Base-by-base conservation (phyloP, 1,284 basidiomycete species). In the Pseudomicrostroma phylloplanum region DNA sequence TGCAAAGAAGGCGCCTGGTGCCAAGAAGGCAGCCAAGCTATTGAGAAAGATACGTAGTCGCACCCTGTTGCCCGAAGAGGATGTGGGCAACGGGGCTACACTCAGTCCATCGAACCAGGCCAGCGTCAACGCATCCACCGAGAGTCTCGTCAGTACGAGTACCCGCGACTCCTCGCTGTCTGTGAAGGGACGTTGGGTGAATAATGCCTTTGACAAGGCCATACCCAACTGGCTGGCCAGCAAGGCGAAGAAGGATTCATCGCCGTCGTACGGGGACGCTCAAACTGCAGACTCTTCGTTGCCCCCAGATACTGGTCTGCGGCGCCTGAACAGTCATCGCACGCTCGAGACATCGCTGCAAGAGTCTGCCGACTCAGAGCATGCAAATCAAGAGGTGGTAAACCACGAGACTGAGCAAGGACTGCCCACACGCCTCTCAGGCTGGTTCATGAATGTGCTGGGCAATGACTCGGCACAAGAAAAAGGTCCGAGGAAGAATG, bases 381-480 rank as follows among this genome's bases (percentile, higher is more conserved):
- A 12, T 3, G 43, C 2, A 13, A 19, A 25, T 7, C 46, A 12
- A n/a, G 39, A 57, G 12, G 58, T 23, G 12, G 21, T 53, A 13
- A 15, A 17, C 1, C 11, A 15, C 9, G 41, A 56, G n/a, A 43
- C 26, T n/a, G 48, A 41, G 42, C 46, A 41, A 48, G 36, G 23
- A 57, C 17, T 68, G 9, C 72, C 72, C 0, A 66, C 60, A 49
- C 68, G 72, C 8, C 65, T 74, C 43, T 73, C 69, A 17, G 71
- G 72, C 17, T 74, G 72, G 72, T 63, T 74, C 3, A 62, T 67
- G 58, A 71, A 69, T 55, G 68, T 74, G 61, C 59, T 71, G 17
- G 66, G 67, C 25, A 72, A 60, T 61, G 67, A 69, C 30, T 64
- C 39, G 61, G 40, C 42, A 55, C 12, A 36, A 9, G 30, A 3